Percentiles rank a stretch among this genome's conserved stretches.
Evolutionary conservation across 805 yeast species (phyloP).

Genomic region (Candida sanyiensis): DNA sequence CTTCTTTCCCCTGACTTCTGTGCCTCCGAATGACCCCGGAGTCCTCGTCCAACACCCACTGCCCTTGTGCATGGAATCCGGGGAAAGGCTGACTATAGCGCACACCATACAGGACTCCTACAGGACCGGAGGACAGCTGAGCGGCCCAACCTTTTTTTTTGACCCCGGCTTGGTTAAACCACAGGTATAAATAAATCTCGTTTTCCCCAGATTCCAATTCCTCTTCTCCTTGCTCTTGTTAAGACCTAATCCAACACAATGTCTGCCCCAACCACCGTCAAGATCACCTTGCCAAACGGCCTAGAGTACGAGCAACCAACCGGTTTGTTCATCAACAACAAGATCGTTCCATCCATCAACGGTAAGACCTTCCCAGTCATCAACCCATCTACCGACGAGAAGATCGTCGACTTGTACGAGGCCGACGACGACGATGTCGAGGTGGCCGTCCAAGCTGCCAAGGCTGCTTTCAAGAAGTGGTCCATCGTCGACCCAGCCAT

Average conservation of each 20-base stretch:
- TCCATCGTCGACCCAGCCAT: constrained; percentile 49
- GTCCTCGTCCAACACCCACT: neutral
- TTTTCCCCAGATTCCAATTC: constrained; percentile 1
- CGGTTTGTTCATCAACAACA: constrained; percentile 85
- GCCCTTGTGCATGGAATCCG: neutral
- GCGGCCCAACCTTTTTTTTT: too few relatives aligned
- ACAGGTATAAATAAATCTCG: constrained; percentile 1
- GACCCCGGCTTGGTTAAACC: neutral
- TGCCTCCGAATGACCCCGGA: neutral
- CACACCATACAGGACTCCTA: constrained; percentile 1
- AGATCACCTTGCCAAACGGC: constrained; percentile 61
- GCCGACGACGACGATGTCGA: constrained; percentile 63
- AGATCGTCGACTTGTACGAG: constrained; percentile 50
- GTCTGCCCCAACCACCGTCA: constrained; percentile 26
- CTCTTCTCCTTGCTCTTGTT: neutral
- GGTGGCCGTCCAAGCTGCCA: constrained; percentile 62
- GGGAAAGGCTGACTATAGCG: constrained; percentile 1
- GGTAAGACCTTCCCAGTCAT: constrained; percentile 49
- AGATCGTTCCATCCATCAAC: constrained; percentile 53
- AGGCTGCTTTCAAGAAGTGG: constrained; percentile 59
- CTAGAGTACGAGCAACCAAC: constrained; percentile 69
- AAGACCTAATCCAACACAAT: constrained; percentile 1
- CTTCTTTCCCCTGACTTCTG: neutral
- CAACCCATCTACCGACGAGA: constrained; percentile 60
- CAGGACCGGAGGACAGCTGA: too few relatives aligned